A percentile compares a stretch with the other conserved stretches of the same genome.
These are phyloP conservation scores for Grosmannia penicillata DNA, from an alignment of 2,329 filamentous ascomycete species.

Conservation along the genomic window DNA sequence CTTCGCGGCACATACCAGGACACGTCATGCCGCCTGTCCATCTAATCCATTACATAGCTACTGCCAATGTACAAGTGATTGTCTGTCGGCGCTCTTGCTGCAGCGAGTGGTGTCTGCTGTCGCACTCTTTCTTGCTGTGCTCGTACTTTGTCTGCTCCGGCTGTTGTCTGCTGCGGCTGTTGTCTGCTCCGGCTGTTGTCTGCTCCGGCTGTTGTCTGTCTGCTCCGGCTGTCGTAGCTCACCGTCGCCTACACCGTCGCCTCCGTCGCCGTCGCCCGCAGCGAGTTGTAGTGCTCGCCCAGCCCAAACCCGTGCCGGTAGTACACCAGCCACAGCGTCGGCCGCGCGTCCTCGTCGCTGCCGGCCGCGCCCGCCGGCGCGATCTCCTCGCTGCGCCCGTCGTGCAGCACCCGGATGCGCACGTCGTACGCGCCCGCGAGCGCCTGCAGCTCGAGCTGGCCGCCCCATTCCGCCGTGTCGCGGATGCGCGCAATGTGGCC, in stretches of 20 bases:
- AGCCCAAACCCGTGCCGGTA: constrained; percentile 88
- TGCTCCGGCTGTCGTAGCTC: no score
- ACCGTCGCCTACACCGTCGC: no score
- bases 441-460: constrained; percentile 77
- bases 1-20: no score
- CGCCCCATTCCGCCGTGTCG: constrained; percentile 90
- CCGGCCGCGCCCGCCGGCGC: constrained; percentile 28
- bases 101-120: no score
- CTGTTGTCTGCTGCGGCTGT: background rate
- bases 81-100: no score
- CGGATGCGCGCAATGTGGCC: constrained; percentile 62
- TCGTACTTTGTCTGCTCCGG: no score
- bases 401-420: constrained; percentile 73
- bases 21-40: no score
- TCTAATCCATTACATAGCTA: no score
- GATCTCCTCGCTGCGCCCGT: constrained; percentile 67
- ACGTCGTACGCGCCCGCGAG: constrained; percentile 68
- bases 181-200: background rate
- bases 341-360: constrained; percentile 19
- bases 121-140: no score
- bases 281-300: constrained; percentile 93
- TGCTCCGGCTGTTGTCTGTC: background rate
- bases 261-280: constrained; percentile 31
- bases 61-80: no score
- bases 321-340: constrained; percentile 80